These are phyloP conservation scores for Beta corolliflora DNA, from an alignment of 179 eudicot species.

Conservation along the genomic window DNA sequence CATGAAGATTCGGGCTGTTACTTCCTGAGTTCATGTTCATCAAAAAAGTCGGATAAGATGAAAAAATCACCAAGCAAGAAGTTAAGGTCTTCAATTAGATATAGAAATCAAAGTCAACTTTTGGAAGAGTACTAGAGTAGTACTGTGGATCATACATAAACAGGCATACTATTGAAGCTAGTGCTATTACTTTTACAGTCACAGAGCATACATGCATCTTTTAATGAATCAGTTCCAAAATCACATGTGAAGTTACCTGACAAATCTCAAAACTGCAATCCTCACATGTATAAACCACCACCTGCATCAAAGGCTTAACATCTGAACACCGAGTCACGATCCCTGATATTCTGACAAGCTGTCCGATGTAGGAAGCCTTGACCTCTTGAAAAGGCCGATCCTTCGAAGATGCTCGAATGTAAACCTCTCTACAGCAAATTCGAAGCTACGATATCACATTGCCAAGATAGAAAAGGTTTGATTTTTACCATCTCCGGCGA, in stretches of 20 bases:
- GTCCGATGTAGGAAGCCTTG: constrained; percentile 92
- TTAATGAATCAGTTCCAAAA: not conserved
- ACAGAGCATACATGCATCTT: not conserved
- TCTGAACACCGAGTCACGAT: constrained; percentile 97
- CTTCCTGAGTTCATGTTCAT: constrained; percentile 82
- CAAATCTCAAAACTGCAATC: constrained; percentile 97
- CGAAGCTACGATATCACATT: too few relatives aligned
- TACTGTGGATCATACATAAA: not conserved
- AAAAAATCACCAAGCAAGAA: not conserved
- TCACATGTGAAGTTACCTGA: constrained; percentile 53
- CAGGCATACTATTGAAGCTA: not conserved
- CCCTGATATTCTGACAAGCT: constrained; percentile 88
- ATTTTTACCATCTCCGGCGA: too few relatives aligned
- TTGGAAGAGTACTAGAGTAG: not conserved
- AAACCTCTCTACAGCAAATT: constrained; percentile 72
- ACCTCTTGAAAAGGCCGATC: constrained; percentile 90
- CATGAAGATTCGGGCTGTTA: constrained; percentile 73
- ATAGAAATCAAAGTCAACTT: not conserved
- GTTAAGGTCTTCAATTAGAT: not conserved
- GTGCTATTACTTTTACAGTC: not conserved
- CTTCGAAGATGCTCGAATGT: constrained; percentile 80
- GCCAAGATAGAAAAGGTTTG: too few relatives aligned
- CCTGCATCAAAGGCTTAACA: constrained; percentile 98
- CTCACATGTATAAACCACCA: constrained; percentile 96
- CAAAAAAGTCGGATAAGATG: constrained; percentile 12